Evolutionary conservation across 805 yeast genomes (phyloP).

Genomic region (Hanseniaspora nectarophila): DNA sequence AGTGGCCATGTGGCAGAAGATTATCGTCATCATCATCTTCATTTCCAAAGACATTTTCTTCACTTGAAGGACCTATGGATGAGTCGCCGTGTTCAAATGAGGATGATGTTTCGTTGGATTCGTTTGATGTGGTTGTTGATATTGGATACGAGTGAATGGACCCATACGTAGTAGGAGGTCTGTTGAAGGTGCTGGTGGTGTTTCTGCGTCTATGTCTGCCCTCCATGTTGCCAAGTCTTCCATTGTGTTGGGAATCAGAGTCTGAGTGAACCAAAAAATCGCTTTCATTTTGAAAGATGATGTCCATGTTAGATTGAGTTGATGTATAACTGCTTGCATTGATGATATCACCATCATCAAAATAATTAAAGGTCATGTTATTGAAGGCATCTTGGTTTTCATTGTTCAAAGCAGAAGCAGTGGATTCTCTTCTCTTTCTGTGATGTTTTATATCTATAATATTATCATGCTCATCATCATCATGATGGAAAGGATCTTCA

Average conservation of each 20-base stretch:
- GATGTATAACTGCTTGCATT: conserved; percentile 76
- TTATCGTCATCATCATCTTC: conserved; percentile 29
- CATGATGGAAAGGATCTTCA: conserved; percentile 10
- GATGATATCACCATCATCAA: conserved; percentile 71
- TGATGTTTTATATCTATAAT: background rate
- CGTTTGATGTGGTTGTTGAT: conserved; percentile 15
- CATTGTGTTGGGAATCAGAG: background rate
- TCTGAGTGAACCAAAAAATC: conserved; percentile 7
- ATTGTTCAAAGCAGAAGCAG: background rate
- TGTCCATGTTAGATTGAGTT: conserved; percentile 55
- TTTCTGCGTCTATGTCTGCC: conserved; percentile 11
- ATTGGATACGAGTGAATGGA: conserved; percentile 23
- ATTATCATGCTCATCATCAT: background rate
- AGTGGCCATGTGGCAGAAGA: conserved; percentile 22
- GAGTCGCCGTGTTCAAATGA: conserved; percentile 32
- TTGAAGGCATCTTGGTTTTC: background rate
- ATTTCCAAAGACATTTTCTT: conserved; percentile 19
- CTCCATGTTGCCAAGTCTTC: background rate
- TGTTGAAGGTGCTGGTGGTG: conserved; percentile 6
- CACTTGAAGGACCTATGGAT: conserved; percentile 23
- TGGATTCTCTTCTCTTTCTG: conserved; percentile 11
- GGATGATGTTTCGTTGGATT: conserved; percentile 16
- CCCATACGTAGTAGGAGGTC: conserved; percentile 17
- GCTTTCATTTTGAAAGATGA: conserved; percentile 14
- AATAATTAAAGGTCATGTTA: conserved; percentile 49